Evolutionary conservation across 306 rosid species (phyloP).

Genomic region (Ormosia emarginata): DNA sequence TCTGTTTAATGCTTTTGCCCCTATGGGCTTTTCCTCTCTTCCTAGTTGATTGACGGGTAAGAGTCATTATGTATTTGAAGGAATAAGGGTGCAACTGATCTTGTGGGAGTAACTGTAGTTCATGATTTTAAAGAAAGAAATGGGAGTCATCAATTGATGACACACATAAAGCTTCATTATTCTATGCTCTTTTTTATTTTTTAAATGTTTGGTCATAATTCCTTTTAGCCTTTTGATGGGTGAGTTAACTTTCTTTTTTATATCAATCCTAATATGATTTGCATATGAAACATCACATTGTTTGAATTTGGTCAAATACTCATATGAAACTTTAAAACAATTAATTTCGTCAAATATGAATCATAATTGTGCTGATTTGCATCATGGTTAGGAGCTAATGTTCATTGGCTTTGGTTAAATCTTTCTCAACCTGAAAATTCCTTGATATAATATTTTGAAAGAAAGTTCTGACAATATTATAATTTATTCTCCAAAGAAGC

Average conservation of each 20-base stretch:
- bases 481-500: not conserved
- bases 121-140: slow-evolving; percentile 62
- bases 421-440: slow-evolving; percentile 2
- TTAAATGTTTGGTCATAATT: slow-evolving; percentile 22
- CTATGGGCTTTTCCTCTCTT: slow-evolving; percentile 20
- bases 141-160: slow-evolving; percentile 37
- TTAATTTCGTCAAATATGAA: slow-evolving; percentile 10
- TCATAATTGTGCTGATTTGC: slow-evolving; percentile 17
- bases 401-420: not conserved
- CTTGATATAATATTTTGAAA: not conserved
- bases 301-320: slow-evolving; percentile 14
- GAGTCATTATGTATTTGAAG: slow-evolving; percentile 44
- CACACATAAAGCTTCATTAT: slow-evolving; percentile 30
- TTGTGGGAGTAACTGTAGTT: slow-evolving; percentile 81
- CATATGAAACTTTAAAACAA: not conserved
- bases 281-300: slow-evolving; percentile 5
- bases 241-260: not conserved
- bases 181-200: not conserved
- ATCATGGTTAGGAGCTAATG: slow-evolving; percentile 15
- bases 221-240: slow-evolving; percentile 16
- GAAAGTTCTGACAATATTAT: not conserved
- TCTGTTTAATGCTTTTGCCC: slow-evolving; percentile 29
- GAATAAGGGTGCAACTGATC: slow-evolving; percentile 42
- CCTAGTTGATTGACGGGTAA: slow-evolving; percentile 49
- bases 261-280: slow-evolving; percentile 15